These are phyloP conservation scores for Citrus trifoliata DNA, from an alignment of 345 rosid genomes.

Conservation along the genomic window DNA sequence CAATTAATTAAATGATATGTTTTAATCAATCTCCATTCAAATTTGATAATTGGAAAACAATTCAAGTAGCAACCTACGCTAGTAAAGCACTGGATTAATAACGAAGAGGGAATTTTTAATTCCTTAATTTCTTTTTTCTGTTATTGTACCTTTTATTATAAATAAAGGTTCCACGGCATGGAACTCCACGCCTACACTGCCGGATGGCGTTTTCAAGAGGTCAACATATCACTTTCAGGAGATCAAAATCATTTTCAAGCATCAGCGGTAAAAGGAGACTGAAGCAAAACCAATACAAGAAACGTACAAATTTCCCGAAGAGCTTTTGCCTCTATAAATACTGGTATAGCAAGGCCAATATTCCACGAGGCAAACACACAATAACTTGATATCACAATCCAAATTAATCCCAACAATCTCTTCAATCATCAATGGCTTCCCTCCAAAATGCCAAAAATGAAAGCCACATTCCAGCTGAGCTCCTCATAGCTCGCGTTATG, in stretches of 20 bases:
- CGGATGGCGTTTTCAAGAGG: background rate
- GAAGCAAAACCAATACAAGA: no score
- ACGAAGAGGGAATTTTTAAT: background rate
- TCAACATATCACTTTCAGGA: background rate
- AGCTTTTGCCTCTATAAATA: background rate
- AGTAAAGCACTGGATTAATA: background rate
- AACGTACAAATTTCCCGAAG: background rate
- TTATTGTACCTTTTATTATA: background rate
- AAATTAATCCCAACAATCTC: background rate
- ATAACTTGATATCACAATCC: no score
- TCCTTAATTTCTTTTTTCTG: background rate
- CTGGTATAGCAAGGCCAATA: background rate
- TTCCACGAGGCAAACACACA: background rate
- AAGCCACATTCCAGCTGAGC: constrained; percentile 9
- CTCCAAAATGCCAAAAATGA: constrained; percentile 10
- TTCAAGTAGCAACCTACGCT: background rate
- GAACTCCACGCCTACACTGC: background rate
- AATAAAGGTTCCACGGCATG: background rate
- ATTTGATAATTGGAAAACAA: background rate
- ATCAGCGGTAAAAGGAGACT: no score
- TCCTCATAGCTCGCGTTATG: constrained; percentile 17
- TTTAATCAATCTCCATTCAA: background rate
- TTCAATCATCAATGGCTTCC: constrained; percentile 31
- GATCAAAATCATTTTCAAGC: no score
- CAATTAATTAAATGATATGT: no score